A percentile compares a stretch with the other conserved stretches of the same genome.
Evolutionary conservation across 1,284 basidiomycete genomes (phyloP).

Genomic region (Entoloma clypeatum): DNA sequence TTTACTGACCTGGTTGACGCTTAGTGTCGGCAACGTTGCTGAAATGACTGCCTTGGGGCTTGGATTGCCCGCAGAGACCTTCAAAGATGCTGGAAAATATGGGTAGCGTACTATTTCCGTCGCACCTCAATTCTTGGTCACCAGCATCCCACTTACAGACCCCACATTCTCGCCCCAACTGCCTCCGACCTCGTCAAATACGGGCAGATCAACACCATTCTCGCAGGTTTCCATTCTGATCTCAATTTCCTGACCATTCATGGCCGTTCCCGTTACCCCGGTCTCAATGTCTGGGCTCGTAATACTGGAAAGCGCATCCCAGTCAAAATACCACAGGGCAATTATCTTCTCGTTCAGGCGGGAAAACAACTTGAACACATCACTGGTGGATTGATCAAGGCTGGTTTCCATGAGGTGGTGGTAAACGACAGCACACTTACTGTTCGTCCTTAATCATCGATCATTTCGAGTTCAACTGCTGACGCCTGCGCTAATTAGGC

Average conservation of each 20-base stretch:
- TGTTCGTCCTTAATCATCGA: constrained; percentile 36
- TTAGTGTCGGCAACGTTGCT: constrained; percentile 73
- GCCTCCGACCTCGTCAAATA: constrained; percentile 84
- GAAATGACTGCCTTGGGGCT: constrained; percentile 83
- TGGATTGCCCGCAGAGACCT: constrained; percentile 61
- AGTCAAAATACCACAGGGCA: constrained; percentile 75
- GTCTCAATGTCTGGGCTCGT: constrained; percentile 86
- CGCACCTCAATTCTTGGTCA: neutral
- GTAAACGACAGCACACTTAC: constrained; percentile 76
- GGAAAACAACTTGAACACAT: constrained; percentile 91
- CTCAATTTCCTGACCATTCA: constrained; percentile 87
- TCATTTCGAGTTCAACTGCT: neutral
- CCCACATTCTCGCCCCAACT: constrained; percentile 87
- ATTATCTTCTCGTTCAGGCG: constrained; percentile 79
- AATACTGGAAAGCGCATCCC: constrained; percentile 86
- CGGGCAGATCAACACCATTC: constrained; percentile 71
- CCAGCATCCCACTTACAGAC: constrained; percentile 40
- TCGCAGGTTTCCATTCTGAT: constrained; percentile 89
- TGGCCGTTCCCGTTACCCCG: constrained; percentile 82
- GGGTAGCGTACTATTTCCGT: constrained; percentile 57
- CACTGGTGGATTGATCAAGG: constrained; percentile 82
- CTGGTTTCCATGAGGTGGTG: constrained; percentile 91
- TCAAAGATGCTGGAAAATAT: constrained; percentile 76
- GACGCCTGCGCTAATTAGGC: constrained; percentile 41
- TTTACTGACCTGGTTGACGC: neutral